Evolutionary conservation across 2,329 filamentous ascomycete species (phyloP).

Genomic region (Paecilomyces dactylethromorphus): DNA sequence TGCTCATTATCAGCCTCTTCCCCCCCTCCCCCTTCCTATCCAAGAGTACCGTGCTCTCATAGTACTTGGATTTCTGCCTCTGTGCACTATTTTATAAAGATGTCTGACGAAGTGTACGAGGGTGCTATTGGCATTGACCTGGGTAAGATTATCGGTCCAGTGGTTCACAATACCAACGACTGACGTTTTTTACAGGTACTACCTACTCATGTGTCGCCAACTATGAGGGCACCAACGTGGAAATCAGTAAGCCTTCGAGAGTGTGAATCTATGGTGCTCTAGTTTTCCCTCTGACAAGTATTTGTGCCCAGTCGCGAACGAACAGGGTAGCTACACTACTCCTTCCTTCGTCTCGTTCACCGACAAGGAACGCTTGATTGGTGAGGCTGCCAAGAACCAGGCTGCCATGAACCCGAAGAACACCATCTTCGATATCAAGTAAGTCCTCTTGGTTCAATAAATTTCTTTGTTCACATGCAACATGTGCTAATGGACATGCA

Average conservation of each 20-base stretch:
- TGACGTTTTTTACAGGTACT: slow-evolving; percentile 59
- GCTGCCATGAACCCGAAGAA: slow-evolving; percentile 98
- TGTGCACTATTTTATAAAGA: slow-evolving; percentile 33
- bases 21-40: slow-evolving; percentile 18
- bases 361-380: slow-evolving; percentile 96
- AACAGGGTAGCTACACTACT: slow-evolving; percentile 98
- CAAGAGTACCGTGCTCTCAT: slow-evolving; percentile 32
- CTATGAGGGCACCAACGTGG: slow-evolving; percentile 98
- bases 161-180: slow-evolving; percentile 5
- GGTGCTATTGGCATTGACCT: slow-evolving; percentile 99
- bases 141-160: slow-evolving; percentile 54
- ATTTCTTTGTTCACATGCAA: neutral
- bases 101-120: slow-evolving; percentile 98
- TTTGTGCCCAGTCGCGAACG: slow-evolving; percentile 70
- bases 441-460: slow-evolving; percentile 34
- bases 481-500: slow-evolving; percentile 28
- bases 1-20: slow-evolving; percentile 8
- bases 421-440: slow-evolving; percentile 99
- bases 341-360: slow-evolving; percentile 99
- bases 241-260: slow-evolving; percentile 67
- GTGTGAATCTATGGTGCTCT: neutral
- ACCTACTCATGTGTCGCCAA: slow-evolving; percentile 99
- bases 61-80: slow-evolving; percentile 1
- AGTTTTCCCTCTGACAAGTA: neutral
- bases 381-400: slow-evolving; percentile 99